A percentile compares a stretch with the other conserved stretches of the same genome.
Evolutionary conservation across 192 early-diverging fungal species (phyloP).

Genomic region (Fimicolochytrium jonesii): DNA sequence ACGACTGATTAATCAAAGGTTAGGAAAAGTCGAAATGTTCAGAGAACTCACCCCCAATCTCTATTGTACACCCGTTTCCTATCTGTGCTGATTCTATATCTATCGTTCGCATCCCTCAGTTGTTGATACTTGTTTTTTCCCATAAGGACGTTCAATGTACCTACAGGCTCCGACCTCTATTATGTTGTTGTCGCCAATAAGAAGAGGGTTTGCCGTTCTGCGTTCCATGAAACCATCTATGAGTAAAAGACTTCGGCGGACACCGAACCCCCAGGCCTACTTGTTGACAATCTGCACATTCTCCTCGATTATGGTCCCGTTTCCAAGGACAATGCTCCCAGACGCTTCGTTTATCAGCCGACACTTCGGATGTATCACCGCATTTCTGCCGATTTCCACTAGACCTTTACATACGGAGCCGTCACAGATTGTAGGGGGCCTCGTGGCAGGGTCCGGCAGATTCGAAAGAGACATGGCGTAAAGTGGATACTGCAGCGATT

Average conservation of each 20-base stretch:
- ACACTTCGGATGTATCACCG: conserved; percentile 70
- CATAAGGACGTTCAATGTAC: conserved; percentile 13
- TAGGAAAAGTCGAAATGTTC: neutral
- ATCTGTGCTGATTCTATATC: conserved; percentile 68
- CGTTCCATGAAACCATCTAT: neutral
- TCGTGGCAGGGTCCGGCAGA: neutral
- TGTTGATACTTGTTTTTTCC: conserved; percentile 24
- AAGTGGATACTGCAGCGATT: too few relatives aligned
- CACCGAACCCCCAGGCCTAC: conserved; percentile 26
- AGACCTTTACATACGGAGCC: conserved; percentile 33
- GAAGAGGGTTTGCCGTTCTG: conserved; percentile 33
- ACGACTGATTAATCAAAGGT: neutral
- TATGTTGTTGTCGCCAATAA: conserved; percentile 69
- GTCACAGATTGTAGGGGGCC: conserved; percentile 31
- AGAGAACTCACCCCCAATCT: conserved; percentile 51
- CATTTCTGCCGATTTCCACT: conserved; percentile 30
- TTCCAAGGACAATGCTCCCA: conserved; percentile 67
- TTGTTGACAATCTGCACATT: conserved; percentile 65
- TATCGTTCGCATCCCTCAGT: conserved; percentile 65
- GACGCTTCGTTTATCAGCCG: conserved; percentile 53
- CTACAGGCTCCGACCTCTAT: conserved; percentile 71
- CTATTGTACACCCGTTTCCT: conserved; percentile 62
- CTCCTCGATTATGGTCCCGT: conserved; percentile 74
- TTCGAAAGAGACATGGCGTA: neutral
- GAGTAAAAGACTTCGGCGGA: neutral